Conservation (phyloP, 371 early-diverging fungal genomes). For the Apophysomyces variabilis region DNA sequence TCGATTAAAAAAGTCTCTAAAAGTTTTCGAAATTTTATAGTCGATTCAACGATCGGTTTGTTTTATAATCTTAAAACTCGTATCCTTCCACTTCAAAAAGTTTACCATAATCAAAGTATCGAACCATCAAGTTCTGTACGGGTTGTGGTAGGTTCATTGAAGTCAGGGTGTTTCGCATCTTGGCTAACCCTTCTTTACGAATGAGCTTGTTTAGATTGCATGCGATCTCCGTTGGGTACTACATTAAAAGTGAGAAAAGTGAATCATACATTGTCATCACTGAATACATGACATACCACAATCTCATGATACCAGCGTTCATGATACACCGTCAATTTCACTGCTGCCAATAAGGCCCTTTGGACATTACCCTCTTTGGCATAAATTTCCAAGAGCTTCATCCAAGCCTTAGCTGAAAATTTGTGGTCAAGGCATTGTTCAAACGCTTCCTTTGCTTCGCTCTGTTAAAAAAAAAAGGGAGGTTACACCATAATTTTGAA, state of each 20-base stretch:
- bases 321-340: slow-evolving; percentile 79
- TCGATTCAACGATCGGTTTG: background rate
- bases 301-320: slow-evolving; percentile 87
- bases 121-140: slow-evolving; percentile 77
- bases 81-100: slow-evolving; percentile 85
- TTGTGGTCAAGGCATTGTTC: slow-evolving; percentile 85
- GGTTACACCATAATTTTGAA: slow-evolving; percentile 1
- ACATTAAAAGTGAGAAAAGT: slow-evolving; percentile 10
- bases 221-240: slow-evolving; percentile 91
- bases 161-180: slow-evolving; percentile 87
- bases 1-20: too few species aligned
- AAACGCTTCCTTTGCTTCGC: slow-evolving; percentile 92
- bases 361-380: slow-evolving; percentile 79
- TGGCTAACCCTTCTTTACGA: slow-evolving; percentile 83
- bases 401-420: slow-evolving; percentile 88
- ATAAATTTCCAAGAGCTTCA: slow-evolving; percentile 82
- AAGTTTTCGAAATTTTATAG: too few species aligned
- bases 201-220: slow-evolving; percentile 82
- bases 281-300: slow-evolving; percentile 58
- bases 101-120: slow-evolving; percentile 83
- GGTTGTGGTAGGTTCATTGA: slow-evolving; percentile 86
- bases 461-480: slow-evolving; percentile 29
- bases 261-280: background rate
- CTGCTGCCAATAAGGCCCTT: slow-evolving; percentile 78
- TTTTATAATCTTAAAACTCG: slow-evolving; percentile 53